Percentiles rank a stretch among this genome's conserved stretches.
Conservation (phyloP, 768 basidiomycete species). For the Hygrocybe coccinea region DNA sequence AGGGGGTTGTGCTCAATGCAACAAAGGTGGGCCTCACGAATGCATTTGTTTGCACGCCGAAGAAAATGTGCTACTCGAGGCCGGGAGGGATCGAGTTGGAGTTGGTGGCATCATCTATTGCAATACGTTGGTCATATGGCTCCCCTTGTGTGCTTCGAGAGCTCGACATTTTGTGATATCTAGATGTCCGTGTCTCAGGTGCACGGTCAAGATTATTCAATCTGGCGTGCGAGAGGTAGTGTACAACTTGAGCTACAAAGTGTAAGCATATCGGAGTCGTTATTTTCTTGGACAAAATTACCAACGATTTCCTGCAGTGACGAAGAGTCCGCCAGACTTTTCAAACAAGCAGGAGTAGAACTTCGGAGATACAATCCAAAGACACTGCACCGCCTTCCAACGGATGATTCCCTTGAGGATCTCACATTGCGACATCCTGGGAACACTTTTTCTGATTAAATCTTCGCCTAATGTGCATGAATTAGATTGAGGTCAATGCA, state of each 20-base stretch:
- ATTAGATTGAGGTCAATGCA: not conserved
- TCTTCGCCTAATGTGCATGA: not conserved
- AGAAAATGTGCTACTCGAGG: conserved; percentile 94
- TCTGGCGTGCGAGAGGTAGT: conserved; percentile 88
- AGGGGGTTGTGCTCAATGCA: conserved; percentile 86
- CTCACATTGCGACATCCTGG: conserved; percentile 14
- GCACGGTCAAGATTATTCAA: conserved; percentile 96
- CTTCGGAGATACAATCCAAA: conserved; percentile 66
- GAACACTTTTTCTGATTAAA: conserved; percentile 5
- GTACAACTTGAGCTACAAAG: conserved; percentile 92
- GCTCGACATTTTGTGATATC: not conserved
- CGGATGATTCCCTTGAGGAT: conserved; percentile 22
- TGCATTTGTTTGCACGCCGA: conserved; percentile 97
- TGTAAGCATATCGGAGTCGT: conserved; percentile 48
- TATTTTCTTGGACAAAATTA: not conserved
- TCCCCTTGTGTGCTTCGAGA: not conserved
- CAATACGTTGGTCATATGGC: conserved; percentile 73
- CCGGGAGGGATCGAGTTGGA: conserved; percentile 86
- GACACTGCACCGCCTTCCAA: conserved; percentile 16
- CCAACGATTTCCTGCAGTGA: conserved; percentile 47
- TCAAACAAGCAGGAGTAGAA: conserved; percentile 77
- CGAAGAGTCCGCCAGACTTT: conserved; percentile 71
- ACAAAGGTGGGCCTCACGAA: conserved; percentile 55
- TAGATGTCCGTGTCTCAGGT: conserved; percentile 97
- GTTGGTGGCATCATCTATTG: conserved; percentile 85